Evolutionary conservation across 2,329 filamentous ascomycete species (phyloP), one percentile per base, ranked within the genome.

Genomic region (Monosporascus ibericus): DNA sequence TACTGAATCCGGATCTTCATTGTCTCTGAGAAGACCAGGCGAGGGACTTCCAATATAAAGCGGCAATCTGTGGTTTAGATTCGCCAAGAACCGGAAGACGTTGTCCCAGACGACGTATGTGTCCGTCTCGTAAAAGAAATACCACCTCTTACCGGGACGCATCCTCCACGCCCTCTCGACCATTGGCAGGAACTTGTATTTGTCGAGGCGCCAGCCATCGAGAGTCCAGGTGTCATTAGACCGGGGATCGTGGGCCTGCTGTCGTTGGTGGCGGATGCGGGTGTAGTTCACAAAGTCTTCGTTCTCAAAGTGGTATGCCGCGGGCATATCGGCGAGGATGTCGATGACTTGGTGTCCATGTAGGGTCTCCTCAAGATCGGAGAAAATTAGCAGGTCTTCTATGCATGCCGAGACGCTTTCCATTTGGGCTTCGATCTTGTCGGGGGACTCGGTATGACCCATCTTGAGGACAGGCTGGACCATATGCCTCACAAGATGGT

Each of bases 111-210:
- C 65, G 15, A 75, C 51, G 55, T 72, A 80, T 48, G 79, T 82
- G 60, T 82, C 79, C 3, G 77, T 76, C 58, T 82, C 79, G 47
- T 79, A 74, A 61, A 81, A 79, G 50, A 82, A 72, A 58, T 79
- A 82, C 73, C 79, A 81, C 37, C 76, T 69, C 46, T 74, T 73
- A n/a, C 72, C 65, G 2, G 73, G 73, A 34, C 74, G 75, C 50
- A 67, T 63, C 27, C 69, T 65, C 66, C 77, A 79, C 1, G 77
- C 74, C 27, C 73, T 66, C 53, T 80, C 75, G 5, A 82, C 67
- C 72, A 80, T 78, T 40, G 79, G 76, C 30, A 82, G 61, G 55
- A 81, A 81, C 62, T 82, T 82, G 71, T 75, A 82, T 60, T 78
- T 78, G 64, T 82, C 79, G 46, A 81, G 69, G 25, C 66, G 72